Conservation (phyloP, 345 rosid species). For the Pistacia atlantica region DNA sequence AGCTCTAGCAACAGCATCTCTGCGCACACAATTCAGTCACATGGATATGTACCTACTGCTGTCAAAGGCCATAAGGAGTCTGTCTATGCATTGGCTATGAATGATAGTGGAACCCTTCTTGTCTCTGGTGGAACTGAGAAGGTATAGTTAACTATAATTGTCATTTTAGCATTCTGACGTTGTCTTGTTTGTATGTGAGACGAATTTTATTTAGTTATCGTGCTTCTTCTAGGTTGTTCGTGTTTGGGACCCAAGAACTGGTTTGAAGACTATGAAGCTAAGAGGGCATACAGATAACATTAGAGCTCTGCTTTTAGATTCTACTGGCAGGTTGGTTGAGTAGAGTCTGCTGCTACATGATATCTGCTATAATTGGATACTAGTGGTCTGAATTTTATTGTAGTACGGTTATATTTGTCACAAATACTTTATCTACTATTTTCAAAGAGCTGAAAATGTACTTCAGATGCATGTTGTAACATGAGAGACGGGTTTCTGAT, state of each 20-base stretch:
- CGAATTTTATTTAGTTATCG: not conserved
- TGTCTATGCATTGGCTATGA: conserved; percentile 97
- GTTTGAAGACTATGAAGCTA: conserved; percentile 93
- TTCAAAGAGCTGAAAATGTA: not conserved
- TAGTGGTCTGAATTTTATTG: not conserved
- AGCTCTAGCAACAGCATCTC: conserved; percentile 85
- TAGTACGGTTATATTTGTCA: not conserved
- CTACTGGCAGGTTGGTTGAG: conserved; percentile 82
- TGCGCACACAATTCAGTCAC: conserved; percentile 64
- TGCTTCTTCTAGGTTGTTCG: conserved; percentile 76
- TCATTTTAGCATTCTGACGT: not conserved
- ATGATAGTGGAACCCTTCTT: conserved; percentile 83
- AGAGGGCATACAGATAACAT: conserved; percentile 97
- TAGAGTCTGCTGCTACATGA: not conserved
- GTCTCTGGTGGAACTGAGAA: conserved; percentile 99
- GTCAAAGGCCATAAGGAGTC: conserved; percentile 99
- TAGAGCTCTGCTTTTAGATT: conserved; percentile 86
- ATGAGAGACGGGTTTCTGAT: not conserved
- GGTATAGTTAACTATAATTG: conserved; percentile 44
- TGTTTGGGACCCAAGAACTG: conserved; percentile 98
- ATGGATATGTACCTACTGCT: conserved; percentile 75
- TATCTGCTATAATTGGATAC: not conserved
- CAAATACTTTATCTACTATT: not conserved
- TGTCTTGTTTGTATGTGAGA: not conserved
- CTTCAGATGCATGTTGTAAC: conserved; percentile 4